Percentiles rank a stretch among this genome's conserved stretches.
phyloP scores from a whole-genome alignment of 139 green algal genomes.

The Closterium sp. region DNA sequence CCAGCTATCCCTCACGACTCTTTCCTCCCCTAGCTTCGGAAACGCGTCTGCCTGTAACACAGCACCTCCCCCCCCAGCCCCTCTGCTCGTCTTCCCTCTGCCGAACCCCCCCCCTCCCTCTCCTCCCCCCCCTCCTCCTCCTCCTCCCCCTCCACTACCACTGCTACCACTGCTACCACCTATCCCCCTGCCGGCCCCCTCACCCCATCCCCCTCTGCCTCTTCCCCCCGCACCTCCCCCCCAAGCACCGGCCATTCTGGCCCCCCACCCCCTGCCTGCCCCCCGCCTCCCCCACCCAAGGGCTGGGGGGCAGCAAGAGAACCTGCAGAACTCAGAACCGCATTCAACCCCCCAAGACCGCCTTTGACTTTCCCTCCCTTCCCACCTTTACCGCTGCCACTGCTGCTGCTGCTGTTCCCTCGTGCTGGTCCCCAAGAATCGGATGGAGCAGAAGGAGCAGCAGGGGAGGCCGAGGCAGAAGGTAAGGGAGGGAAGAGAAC shows the following conservation, averaged over 20 bases:
- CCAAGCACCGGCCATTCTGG: background rate
- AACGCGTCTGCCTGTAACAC: background rate
- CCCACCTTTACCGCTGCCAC: background rate
- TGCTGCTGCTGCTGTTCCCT: background rate
- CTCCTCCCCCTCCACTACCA: background rate
- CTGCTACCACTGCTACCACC: background rate
- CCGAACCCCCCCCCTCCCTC: background rate
- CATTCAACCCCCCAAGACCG: background rate
- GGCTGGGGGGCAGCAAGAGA: background rate
- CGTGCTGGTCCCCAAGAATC: background rate
- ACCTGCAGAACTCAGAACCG: background rate
- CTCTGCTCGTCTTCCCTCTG: background rate
- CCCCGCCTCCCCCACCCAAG: no score
- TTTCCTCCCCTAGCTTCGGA: background rate
- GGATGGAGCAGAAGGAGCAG: background rate
- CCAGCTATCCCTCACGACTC: background rate
- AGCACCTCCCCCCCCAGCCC: background rate
- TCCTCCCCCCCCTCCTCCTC: background rate
- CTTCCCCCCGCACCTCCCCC: no score
- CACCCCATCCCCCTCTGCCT: background rate
- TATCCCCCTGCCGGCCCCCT: background rate
- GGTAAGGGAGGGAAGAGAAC: background rate
- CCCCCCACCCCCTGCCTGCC: background rate
- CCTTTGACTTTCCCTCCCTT: background rate
- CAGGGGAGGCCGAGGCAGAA: background rate